These are phyloP conservation scores for Talaromyces sp. DNA, from an alignment of 2,329 filamentous ascomycete genomes.

Conservation along the genomic window DNA sequence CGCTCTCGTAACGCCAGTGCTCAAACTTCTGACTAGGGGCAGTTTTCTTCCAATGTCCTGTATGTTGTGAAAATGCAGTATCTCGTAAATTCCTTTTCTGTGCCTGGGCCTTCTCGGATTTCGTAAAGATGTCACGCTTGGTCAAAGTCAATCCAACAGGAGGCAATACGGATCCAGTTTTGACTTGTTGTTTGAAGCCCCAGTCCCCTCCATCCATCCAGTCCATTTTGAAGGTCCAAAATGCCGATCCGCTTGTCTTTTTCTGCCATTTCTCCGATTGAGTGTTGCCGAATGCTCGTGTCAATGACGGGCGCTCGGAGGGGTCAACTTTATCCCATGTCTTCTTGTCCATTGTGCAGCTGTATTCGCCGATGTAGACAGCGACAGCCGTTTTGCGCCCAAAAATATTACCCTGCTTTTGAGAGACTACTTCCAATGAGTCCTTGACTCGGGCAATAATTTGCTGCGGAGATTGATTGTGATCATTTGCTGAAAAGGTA, in stretches of 20 bases:
- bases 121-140: conserved; percentile 29
- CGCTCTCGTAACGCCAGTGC: conserved; percentile 50
- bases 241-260: conserved; percentile 46
- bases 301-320: conserved; percentile 28
- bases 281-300: conserved; percentile 24
- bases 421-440: conserved; percentile 42
- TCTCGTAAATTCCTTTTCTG: conserved; percentile 31
- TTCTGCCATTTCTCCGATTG: conserved; percentile 41
- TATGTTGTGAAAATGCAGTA: conserved; percentile 38
- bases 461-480: conserved; percentile 45
- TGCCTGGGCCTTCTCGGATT: conserved; percentile 35
- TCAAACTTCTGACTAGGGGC: conserved; percentile 42
- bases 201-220: conserved; percentile 45
- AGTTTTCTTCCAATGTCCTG: conserved; percentile 45
- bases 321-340: conserved; percentile 44
- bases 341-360: conserved; percentile 48
- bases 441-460: conserved; percentile 42
- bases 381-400: conserved; percentile 46
- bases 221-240: conserved; percentile 56
- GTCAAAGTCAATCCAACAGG: conserved; percentile 22
- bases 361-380: conserved; percentile 54
- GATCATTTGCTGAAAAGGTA: conserved; percentile 50
- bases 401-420: conserved; percentile 42
- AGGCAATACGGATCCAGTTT: conserved; percentile 37
- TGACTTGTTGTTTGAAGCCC: conserved; percentile 51